These are phyloP conservation scores for Ogataea pini DNA, from an alignment of 805 yeast genomes.

Conservation along the genomic window DNA sequence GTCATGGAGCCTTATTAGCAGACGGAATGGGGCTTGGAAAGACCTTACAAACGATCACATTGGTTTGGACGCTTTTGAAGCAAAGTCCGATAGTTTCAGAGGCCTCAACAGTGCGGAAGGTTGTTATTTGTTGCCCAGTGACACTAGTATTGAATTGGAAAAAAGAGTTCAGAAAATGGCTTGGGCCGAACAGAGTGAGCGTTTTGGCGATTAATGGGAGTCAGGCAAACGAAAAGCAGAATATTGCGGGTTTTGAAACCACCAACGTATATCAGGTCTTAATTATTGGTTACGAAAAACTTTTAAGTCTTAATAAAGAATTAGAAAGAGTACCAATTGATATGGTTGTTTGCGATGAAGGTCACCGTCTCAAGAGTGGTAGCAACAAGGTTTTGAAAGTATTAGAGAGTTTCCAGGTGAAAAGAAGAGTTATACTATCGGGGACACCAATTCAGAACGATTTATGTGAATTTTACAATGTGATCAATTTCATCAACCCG, in stretches of 20 bases:
- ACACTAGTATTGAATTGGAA: constrained; percentile 88
- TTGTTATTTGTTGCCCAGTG: constrained; percentile 87
- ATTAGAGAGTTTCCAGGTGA: constrained; percentile 54
- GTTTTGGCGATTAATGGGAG: constrained; percentile 59
- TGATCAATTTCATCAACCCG: constrained; percentile 83
- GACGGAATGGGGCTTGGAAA: constrained; percentile 98
- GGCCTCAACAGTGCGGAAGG: constrained; percentile 49
- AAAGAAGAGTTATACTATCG: constrained; percentile 63
- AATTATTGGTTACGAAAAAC: constrained; percentile 85
- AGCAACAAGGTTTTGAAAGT: constrained; percentile 71
- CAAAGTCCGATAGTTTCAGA: constrained; percentile 53
- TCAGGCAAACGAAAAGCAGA: constrained; percentile 55
- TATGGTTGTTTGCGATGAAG: constrained; percentile 89
- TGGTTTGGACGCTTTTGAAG: constrained; percentile 79
- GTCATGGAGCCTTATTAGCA: constrained; percentile 79
- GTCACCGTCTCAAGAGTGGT: constrained; percentile 81
- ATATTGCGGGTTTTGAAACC: constrained; percentile 59
- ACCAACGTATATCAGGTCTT: constrained; percentile 79
- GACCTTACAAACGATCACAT: constrained; percentile 80
- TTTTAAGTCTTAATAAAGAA: constrained; percentile 55
- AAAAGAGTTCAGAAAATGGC: constrained; percentile 86
- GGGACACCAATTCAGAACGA: constrained; percentile 82
- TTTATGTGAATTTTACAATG: constrained; percentile 74
- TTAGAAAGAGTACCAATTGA: constrained; percentile 53
- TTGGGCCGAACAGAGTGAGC: constrained; percentile 62